These are phyloP conservation scores for Trichoderma reesei DNA, from an alignment of 495 filamentous ascomycete genomes.

Conservation along the genomic window DNA sequence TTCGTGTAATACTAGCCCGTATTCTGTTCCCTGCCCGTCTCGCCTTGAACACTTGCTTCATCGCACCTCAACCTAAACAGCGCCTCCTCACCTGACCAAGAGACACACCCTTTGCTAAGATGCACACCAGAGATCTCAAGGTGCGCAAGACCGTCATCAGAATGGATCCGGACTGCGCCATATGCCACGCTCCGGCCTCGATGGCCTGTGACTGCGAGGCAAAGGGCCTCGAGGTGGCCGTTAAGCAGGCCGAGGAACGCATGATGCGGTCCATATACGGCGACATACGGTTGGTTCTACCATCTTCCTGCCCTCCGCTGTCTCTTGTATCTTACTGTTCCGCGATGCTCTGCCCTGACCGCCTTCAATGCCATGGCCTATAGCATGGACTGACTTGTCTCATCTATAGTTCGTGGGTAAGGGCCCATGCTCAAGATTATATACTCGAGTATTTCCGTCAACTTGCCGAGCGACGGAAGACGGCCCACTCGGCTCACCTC, in stretches of 20 bases:
- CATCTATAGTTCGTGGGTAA: conserved; percentile 43
- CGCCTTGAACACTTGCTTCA: not conserved
- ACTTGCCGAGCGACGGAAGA: conserved; percentile 50
- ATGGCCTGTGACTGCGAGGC: conserved; percentile 59
- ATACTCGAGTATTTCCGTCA: conserved; percentile 59
- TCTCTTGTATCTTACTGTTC: too few relatives aligned
- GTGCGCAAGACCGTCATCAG: conserved; percentile 39
- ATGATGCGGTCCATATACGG: conserved; percentile 53
- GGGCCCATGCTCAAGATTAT: conserved; percentile 56
- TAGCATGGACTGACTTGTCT: not conserved
- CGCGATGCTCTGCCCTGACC: not conserved
- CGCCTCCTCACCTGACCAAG: not conserved
- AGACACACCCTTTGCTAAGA: conserved; percentile 32
- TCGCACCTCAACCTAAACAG: conserved; percentile 8
- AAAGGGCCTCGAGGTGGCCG: conserved; percentile 54
- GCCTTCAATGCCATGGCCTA: not conserved
- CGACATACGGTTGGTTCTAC: conserved; percentile 48
- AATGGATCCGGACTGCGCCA: conserved; percentile 64
- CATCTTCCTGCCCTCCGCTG: not conserved
- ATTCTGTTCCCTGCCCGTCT: not conserved
- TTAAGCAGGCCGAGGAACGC: conserved; percentile 53
- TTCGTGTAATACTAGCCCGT: conserved; percentile 21
- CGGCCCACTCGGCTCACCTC: conserved; percentile 44
- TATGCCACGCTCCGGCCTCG: conserved; percentile 54
- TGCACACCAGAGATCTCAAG: conserved; percentile 40